Conservation (phyloP, 352 stramenopile species). For the Globisporangium paroecandrum region DNA sequence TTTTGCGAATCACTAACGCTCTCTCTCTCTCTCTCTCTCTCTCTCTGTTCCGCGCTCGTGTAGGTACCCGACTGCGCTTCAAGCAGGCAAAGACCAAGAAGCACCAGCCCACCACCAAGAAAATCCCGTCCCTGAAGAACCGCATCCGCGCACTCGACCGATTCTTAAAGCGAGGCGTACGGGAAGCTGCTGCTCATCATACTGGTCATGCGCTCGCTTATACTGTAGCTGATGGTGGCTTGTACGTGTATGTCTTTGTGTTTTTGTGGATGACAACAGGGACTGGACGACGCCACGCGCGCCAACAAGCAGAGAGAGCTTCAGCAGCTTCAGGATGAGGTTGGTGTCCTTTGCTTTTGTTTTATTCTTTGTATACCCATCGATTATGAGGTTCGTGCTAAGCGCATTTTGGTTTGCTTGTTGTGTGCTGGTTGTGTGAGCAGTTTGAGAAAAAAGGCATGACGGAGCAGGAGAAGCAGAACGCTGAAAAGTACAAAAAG, state of each 20-base stretch:
- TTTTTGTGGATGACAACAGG: constrained; percentile 19
- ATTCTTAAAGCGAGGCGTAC: constrained; percentile 68
- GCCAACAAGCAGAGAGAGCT: constrained; percentile 50
- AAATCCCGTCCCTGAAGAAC: constrained; percentile 80
- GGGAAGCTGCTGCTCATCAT: constrained; percentile 4
- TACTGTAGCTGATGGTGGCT: neutral
- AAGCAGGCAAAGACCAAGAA: constrained; percentile 61
- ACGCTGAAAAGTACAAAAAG: constrained; percentile 79
- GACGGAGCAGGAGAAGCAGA: constrained; percentile 61
- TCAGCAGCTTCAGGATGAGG: constrained; percentile 42
- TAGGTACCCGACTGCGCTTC: constrained; percentile 72
- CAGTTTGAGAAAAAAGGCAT: constrained; percentile 47
- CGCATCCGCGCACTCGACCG: constrained; percentile 76
- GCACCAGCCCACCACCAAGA: constrained; percentile 43
- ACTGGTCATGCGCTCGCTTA: neutral
- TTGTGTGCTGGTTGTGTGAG: neutral
- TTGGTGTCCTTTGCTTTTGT: constrained; percentile 6
- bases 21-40: neutral
- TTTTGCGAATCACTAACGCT: neutral
- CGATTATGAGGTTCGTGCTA: neutral
- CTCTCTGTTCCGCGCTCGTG: neutral
- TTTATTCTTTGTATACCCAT: neutral
- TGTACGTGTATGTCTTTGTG: neutral
- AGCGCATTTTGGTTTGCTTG: neutral
- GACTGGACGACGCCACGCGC: constrained; percentile 37